Conservation (phyloP, 2,329 filamentous ascomycete genomes). For the Nemania serpens region DNA sequence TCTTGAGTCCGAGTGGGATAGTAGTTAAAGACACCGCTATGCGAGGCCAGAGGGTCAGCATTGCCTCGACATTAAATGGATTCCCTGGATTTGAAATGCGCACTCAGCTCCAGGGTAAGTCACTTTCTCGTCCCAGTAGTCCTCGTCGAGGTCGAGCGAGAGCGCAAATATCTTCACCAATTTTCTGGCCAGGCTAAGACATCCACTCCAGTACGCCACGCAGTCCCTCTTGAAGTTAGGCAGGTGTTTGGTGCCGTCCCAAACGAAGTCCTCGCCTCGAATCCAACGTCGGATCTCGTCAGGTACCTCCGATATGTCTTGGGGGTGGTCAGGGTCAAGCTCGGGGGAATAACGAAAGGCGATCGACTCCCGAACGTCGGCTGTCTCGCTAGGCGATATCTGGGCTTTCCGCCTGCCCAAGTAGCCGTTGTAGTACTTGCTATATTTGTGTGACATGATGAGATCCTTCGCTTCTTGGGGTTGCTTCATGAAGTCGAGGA, state of each 20-base stretch:
- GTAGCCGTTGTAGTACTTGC: constrained; percentile 55
- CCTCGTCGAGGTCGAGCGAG: constrained; percentile 56
- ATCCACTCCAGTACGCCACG: constrained; percentile 53
- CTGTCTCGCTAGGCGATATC: constrained; percentile 55
- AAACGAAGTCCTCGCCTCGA: constrained; percentile 56
- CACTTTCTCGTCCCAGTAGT: constrained; percentile 59
- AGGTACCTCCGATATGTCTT: constrained; percentile 48
- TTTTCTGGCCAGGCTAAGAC: constrained; percentile 55
- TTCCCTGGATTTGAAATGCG: background rate
- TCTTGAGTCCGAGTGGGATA: constrained; percentile 42
- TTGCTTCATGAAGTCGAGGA: constrained; percentile 55
- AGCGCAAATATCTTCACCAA: constrained; percentile 60
- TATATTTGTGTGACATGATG: constrained; percentile 42
- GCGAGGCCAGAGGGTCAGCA: constrained; percentile 3
- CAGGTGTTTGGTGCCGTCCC: constrained; percentile 54
- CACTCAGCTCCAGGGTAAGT: constrained; percentile 53
- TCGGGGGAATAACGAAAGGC: constrained; percentile 57
- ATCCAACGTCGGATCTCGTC: constrained; percentile 49
- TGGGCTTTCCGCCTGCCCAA: constrained; percentile 47
- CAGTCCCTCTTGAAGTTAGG: constrained; percentile 54
- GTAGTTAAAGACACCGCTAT: constrained; percentile 47
- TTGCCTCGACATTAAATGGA: background rate
- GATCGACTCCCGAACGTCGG: constrained; percentile 58
- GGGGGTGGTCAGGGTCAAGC: constrained; percentile 53
- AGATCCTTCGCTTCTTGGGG: constrained; percentile 49